Base-by-base conservation (phyloP, 1,284 basidiomycete genomes). In the Trichosporon ovoides region DNA sequence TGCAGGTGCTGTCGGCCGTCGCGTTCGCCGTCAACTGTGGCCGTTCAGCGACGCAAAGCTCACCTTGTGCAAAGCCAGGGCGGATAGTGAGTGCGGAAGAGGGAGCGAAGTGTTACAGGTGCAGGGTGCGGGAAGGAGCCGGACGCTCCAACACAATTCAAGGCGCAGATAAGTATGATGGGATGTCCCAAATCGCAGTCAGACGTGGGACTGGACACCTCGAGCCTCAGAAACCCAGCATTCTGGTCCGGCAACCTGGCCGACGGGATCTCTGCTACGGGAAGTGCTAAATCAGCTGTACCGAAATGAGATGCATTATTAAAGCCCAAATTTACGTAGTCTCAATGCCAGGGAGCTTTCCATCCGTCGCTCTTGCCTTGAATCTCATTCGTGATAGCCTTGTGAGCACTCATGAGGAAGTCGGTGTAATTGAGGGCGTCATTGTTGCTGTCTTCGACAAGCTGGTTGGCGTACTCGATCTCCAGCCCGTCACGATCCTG, bases 381-480 rank as follows among this genome's bases (percentile, higher is more conserved):
- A 52, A 77, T 57, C 58, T 77, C 77, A 49, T 77, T 76, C 48
- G 75, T 77, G n/a, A 78, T 76, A 5, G 67, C 63, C 56, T 72
- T 74, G 61, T 78, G 77, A 31, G 72, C 70, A 1, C 69, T 71
- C 75, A 76, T 78, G 33, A 78, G 59, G 56, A 74, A 91, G 73
- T 94, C 89, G 7, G 87, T 77, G 77, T 93, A 93, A 1, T 87
- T 86, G 84, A 96, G 85, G 0, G 88, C 88, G 48, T 91, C 94
- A 70, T 97, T 97, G 76, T 98, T 98, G 74, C 88, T 85, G 78
- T 98, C 96, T 79, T 99, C 96, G 13, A 97, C 85, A 14, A 99
- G 81, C 85, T 95, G 89, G 79, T 98, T 96, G 63, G 89, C 91
- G 68, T 95, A 94, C 74, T 98, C 96, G 55, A 98, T 85, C 79